phyloP scores from a whole-genome alignment of 352 stramenopile genomes.

The Phytopythium kandeliae region DNA sequence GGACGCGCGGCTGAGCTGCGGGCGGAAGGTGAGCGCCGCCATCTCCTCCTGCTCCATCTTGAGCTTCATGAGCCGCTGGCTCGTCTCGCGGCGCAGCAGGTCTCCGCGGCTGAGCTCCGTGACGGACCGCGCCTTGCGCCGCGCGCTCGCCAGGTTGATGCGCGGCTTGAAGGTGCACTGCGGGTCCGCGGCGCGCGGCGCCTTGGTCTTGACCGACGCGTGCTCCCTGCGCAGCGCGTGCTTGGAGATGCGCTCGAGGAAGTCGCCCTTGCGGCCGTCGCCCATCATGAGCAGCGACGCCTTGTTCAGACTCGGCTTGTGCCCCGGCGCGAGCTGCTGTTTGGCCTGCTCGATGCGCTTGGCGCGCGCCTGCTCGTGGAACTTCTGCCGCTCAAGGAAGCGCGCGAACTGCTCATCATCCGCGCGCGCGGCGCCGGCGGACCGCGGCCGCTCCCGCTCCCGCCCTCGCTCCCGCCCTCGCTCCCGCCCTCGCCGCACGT shows the following conservation, averaged over 20 bases:
- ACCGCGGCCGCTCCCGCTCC: conserved; percentile 20
- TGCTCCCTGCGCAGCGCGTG: conserved; percentile 78
- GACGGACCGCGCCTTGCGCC: conserved; percentile 56
- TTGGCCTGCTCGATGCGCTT: conserved; percentile 65
- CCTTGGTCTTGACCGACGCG: conserved; percentile 73
- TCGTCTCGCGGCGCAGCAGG: conserved; percentile 66
- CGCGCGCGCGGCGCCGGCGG: conserved; percentile 32
- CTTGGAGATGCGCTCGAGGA: conserved; percentile 70
- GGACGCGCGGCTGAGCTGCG: conserved; percentile 63
- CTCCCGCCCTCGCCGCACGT: conserved; percentile 22
- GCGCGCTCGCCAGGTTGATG: conserved; percentile 71
- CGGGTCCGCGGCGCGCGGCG: conserved; percentile 53
- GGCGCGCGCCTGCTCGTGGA: conserved; percentile 57
- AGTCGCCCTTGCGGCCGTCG: conserved; percentile 75
- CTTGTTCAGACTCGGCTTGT: conserved; percentile 80
- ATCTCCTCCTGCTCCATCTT: conserved; percentile 88
- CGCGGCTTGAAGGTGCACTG: conserved; percentile 81
- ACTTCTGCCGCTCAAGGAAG: conserved; percentile 71
- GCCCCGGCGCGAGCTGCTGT: conserved; percentile 42
- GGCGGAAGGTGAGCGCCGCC: conserved; percentile 71
- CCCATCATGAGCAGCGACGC: conserved; percentile 76
- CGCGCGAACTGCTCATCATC: conserved; percentile 51
- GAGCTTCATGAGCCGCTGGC: conserved; percentile 77
- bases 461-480: conserved; percentile 1
- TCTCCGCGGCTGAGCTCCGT: conserved; percentile 80